Conservation (phyloP, 108 stramenopile genomes). For the Cafeteria roenbergensis region DNA sequence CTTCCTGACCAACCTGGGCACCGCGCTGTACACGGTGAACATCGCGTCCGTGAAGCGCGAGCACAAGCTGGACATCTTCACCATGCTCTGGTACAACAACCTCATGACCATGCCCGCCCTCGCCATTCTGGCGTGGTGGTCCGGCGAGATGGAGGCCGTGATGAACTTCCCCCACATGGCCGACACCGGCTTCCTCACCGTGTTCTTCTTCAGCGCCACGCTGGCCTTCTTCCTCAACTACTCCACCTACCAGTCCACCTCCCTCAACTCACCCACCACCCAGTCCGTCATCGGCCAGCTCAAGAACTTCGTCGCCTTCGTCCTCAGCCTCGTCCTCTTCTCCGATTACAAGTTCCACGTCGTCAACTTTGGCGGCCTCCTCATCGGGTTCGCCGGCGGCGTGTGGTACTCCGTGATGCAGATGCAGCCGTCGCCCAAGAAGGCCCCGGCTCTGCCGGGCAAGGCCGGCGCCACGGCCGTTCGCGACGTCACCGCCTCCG, state of each 20-base stretch:
- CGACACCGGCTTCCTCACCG: background rate
- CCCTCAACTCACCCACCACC: background rate
- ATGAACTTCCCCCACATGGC: background rate
- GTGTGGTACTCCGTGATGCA: background rate
- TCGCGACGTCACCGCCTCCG: too few relatives aligned
- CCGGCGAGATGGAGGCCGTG: background rate
- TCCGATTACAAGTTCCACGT: background rate
- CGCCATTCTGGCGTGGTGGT: background rate
- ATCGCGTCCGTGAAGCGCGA: conserved; percentile 2
- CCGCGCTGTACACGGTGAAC: conserved; percentile 1
- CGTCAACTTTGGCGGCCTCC: background rate
- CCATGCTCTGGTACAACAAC: conserved; percentile 5
- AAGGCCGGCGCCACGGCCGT: too few relatives aligned
- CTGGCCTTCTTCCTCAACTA: conserved; percentile 11
- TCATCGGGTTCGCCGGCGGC: conserved; percentile 5
- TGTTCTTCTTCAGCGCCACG: background rate
- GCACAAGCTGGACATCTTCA: background rate
- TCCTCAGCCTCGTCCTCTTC: background rate
- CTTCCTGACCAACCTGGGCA: conserved; percentile 3
- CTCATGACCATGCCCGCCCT: conserved; percentile 3
- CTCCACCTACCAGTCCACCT: background rate
- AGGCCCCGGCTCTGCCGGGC: too few relatives aligned
- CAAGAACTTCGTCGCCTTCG: conserved; percentile 9
- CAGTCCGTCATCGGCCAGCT: conserved; percentile 12
- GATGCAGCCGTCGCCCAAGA: background rate